Percentiles rank a stretch among this genome's conserved stretches.
Conservation (phyloP, 2,329 filamentous ascomycete genomes). For the Trichoderma koningiopsis region DNA sequence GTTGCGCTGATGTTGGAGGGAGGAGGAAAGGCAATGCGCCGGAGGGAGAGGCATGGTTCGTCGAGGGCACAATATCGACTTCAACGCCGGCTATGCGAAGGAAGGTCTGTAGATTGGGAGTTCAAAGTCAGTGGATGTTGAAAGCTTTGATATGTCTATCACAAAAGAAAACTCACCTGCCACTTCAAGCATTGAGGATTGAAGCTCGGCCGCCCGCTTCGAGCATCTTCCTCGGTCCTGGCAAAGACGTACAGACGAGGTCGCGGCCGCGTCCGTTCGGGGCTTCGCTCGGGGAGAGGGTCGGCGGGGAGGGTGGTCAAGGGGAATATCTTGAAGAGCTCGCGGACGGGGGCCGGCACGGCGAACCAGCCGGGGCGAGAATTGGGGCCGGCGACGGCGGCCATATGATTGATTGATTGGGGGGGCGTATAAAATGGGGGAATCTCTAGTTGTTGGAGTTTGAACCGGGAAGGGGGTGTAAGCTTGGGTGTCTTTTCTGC, state of each 20-base stretch:
- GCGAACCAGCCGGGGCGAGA: constrained; percentile 47
- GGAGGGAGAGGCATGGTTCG: constrained; percentile 89
- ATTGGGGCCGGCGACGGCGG: constrained; percentile 26
- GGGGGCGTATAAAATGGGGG: background rate
- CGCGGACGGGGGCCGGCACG: constrained; percentile 75
- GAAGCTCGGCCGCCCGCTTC: constrained; percentile 65
- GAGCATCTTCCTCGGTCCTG: constrained; percentile 56
- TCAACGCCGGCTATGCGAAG: constrained; percentile 74
- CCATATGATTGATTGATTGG: constrained; percentile 1
- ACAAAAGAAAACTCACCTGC: constrained; percentile 69
- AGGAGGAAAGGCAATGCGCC: constrained; percentile 88
- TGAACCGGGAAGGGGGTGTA: background rate
- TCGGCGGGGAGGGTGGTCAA: constrained; percentile 75
- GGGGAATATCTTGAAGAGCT: constrained; percentile 83
- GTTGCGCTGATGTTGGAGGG: constrained; percentile 43
- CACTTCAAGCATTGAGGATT: constrained; percentile 94
- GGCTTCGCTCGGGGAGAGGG: constrained; percentile 66
- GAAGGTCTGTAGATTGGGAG: constrained; percentile 62
- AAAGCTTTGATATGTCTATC: background rate
- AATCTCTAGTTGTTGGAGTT: no score
- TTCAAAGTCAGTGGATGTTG: background rate
- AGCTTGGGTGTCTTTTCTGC: no score
- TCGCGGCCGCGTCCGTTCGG: constrained; percentile 43
- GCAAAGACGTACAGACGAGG: constrained; percentile 77
- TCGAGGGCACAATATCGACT: constrained; percentile 70